A percentile compares a stretch with the other conserved stretches of the same genome.
These are phyloP conservation scores for Mrakia frigida DNA, from an alignment of 768 basidiomycete species.

Conservation along the genomic window DNA sequence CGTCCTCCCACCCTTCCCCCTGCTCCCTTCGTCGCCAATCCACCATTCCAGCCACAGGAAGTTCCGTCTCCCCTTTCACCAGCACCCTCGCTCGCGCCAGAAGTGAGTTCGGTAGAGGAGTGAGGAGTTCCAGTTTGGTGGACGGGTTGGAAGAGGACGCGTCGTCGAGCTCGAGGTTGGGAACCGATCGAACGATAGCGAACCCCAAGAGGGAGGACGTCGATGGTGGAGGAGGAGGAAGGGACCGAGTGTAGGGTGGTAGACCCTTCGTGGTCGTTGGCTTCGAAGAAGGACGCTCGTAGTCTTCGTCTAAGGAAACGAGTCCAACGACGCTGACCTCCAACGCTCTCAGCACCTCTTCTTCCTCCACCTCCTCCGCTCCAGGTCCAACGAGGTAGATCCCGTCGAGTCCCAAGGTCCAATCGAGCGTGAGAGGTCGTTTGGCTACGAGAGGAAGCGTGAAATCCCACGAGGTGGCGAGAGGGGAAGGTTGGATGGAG, in stretches of 20 bases:
- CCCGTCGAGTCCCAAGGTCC: slow-evolving; percentile 54
- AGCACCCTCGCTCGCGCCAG: slow-evolving; percentile 48
- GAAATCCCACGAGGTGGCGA: slow-evolving; percentile 61
- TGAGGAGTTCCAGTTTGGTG: slow-evolving; percentile 63
- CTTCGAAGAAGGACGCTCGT: slow-evolving; percentile 22
- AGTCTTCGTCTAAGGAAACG: slow-evolving; percentile 44
- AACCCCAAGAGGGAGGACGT: slow-evolving; percentile 67
- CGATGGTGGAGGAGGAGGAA: slow-evolving; percentile 54
- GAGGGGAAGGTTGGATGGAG: background rate
- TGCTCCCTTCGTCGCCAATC: slow-evolving; percentile 55
- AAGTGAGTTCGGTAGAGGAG: slow-evolving; percentile 58
- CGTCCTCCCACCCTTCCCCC: slow-evolving; percentile 51
- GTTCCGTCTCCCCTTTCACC: slow-evolving; percentile 81
- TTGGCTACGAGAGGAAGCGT: slow-evolving; percentile 61
- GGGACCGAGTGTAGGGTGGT: slow-evolving; percentile 57
- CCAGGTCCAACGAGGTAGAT: slow-evolving; percentile 69
- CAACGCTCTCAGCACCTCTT: slow-evolving; percentile 65
- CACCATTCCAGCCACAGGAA: slow-evolving; percentile 81
- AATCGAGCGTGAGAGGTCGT: slow-evolving; percentile 68
- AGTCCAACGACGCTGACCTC: slow-evolving; percentile 78
- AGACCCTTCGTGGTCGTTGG: background rate
- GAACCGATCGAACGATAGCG: slow-evolving; percentile 62
- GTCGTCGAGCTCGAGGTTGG: too few relatives aligned
- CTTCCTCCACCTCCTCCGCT: slow-evolving; percentile 66
- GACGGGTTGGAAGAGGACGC: slow-evolving; percentile 28